phyloP scores from a whole-genome alignment of 2,329 filamentous ascomycete species.

The Davidsoniella neocaledoniae region DNA sequence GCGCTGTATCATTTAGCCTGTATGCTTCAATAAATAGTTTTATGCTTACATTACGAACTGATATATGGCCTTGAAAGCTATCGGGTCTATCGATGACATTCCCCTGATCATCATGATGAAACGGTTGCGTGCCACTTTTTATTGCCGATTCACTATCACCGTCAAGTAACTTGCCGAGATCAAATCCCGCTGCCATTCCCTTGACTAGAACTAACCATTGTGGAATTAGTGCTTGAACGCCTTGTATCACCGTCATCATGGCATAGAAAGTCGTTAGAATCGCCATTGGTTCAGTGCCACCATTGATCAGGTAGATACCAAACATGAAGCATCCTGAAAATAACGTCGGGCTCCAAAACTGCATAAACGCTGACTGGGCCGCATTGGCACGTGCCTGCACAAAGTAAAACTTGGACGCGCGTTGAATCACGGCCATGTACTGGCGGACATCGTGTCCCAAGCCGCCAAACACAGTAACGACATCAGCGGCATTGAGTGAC shows the following conservation, averaged over 20 bases:
- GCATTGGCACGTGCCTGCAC: slow-evolving; percentile 53
- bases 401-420: slow-evolving; percentile 46
- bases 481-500: slow-evolving; percentile 58
- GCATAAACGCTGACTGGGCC: slow-evolving; percentile 54
- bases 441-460: slow-evolving; percentile 50
- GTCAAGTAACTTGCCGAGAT: slow-evolving; percentile 1
- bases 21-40: too few species aligned
- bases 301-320: slow-evolving; percentile 50
- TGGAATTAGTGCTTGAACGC: slow-evolving; percentile 51
- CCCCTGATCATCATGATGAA: too few species aligned
- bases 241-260: slow-evolving; percentile 58
- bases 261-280: slow-evolving; percentile 78
- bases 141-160: too few species aligned
- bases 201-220: slow-evolving; percentile 65
- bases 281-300: slow-evolving; percentile 43
- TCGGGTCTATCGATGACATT: too few species aligned
- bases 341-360: slow-evolving; percentile 57
- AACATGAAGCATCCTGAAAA: slow-evolving; percentile 90
- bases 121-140: too few species aligned
- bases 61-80: too few species aligned
- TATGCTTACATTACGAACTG: too few species aligned
- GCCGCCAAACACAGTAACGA: slow-evolving; percentile 75
- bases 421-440: slow-evolving; percentile 41
- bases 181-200: slow-evolving; percentile 55
- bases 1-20: too few species aligned